Percentiles rank a stretch among this genome's conserved stretches.
These are phyloP conservation scores for Dryas integrifolia DNA, from an alignment of 331 rosid genomes.

Conservation along the genomic window DNA sequence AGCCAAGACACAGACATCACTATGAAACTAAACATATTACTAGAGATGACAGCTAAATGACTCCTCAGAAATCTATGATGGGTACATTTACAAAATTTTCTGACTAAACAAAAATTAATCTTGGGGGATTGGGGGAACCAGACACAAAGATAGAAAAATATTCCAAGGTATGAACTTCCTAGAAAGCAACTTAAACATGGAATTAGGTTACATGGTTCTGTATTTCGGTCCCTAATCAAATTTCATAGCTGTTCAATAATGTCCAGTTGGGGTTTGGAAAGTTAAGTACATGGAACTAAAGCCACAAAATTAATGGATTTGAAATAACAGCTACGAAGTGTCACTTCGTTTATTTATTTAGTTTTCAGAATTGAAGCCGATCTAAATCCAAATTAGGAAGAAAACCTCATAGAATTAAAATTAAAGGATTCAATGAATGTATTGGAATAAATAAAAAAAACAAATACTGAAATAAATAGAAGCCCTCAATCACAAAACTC, in stretches of 20 bases:
- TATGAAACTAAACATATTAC: not conserved
- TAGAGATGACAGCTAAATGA: not conserved
- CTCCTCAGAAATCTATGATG: not conserved
- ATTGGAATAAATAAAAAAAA: no score
- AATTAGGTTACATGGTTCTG: not conserved
- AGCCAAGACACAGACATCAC: not conserved
- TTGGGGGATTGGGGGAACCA: not conserved
- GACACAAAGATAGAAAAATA: not conserved
- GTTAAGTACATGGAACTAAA: not conserved
- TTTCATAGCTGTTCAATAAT: constrained; percentile 3
- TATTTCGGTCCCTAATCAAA: not conserved
- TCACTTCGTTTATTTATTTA: not conserved
- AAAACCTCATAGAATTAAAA: not conserved
- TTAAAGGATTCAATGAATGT: not conserved
- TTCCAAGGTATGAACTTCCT: not conserved
- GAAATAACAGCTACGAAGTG: not conserved
- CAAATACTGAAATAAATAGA: not conserved
- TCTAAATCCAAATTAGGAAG: constrained; percentile 12
- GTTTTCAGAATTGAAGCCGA: not conserved
- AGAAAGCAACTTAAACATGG: not conserved
- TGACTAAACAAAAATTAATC: not conserved
- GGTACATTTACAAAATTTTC: not conserved
- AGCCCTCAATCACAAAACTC: not conserved
- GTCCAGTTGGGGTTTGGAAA: not conserved
- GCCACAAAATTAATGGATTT: not conserved